Conservation (phyloP, 129 eudicot genomes). For the Pittosporum tobira region DNA sequence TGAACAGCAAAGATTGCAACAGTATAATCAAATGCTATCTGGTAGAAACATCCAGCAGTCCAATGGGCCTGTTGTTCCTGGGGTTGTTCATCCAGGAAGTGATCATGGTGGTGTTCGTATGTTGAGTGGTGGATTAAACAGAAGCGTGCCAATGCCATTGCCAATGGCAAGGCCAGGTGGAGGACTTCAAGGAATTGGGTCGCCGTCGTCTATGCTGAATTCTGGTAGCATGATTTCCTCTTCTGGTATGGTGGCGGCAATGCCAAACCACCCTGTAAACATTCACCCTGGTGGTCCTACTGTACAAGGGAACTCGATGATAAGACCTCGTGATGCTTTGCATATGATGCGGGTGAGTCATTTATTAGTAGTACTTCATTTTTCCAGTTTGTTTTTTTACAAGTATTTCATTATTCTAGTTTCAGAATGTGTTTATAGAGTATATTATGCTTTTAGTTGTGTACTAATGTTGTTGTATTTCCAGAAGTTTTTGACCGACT, state of each 20-base stretch:
- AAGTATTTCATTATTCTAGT: neutral
- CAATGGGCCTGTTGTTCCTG: slow-evolving; percentile 42
- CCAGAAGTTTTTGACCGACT: no score
- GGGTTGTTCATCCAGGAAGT: slow-evolving; percentile 47
- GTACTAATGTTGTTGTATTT: neutral
- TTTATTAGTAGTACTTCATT: slow-evolving; percentile 8
- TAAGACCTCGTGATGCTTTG: slow-evolving; percentile 64
- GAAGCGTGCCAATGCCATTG: slow-evolving; percentile 57
- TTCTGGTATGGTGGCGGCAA: slow-evolving; percentile 38
- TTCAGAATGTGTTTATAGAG: neutral
- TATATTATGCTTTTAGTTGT: no score
- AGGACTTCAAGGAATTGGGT: slow-evolving; percentile 55
- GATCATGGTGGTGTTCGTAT: slow-evolving; percentile 66
- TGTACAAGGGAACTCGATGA: slow-evolving; percentile 66
- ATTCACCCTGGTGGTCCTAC: slow-evolving; percentile 52
- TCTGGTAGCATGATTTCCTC: slow-evolving; percentile 39
- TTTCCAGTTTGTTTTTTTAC: neutral
- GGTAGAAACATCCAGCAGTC: slow-evolving; percentile 59
- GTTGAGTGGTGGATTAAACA: slow-evolving; percentile 56
- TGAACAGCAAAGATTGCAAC: slow-evolving; percentile 81
- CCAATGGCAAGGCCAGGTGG: no score
- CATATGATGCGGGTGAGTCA: slow-evolving; percentile 63
- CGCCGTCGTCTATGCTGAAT: slow-evolving; percentile 48
- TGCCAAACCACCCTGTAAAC: slow-evolving; percentile 32
- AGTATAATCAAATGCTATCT: slow-evolving; percentile 58